A percentile compares a stretch with the other conserved stretches of the same genome.
These are phyloP conservation scores for Beauveria asiatica DNA, from an alignment of 2,329 filamentous ascomycete species.

Conservation along the genomic window DNA sequence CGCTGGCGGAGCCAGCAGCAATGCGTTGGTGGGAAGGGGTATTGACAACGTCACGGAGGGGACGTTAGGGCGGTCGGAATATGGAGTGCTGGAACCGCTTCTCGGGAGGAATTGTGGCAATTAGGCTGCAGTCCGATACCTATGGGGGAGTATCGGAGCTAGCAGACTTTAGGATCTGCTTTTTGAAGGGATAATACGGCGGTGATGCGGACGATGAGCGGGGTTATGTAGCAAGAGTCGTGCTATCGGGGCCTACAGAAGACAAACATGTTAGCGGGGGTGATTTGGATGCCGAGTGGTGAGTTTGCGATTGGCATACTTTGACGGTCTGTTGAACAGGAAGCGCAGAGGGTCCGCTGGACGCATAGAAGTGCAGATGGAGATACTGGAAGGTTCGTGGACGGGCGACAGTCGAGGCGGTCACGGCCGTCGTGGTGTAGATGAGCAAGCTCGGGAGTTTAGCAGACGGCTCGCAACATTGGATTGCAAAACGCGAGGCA, in stretches of 20 bases:
- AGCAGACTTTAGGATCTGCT: conserved; percentile 44
- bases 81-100: conserved; percentile 76
- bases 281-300: conserved; percentile 3
- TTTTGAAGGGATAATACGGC: neutral
- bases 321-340: conserved; percentile 79
- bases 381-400: conserved; percentile 13
- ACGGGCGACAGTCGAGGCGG: conserved; percentile 14
- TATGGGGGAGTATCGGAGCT: conserved; percentile 72
- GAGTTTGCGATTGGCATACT: conserved; percentile 48
- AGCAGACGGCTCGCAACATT: neutral
- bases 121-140: conserved; percentile 69
- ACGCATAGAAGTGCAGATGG: conserved; percentile 66
- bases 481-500: neutral
- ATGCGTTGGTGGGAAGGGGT: conserved; percentile 28
- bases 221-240: conserved; percentile 22
- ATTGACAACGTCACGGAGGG: conserved; percentile 53
- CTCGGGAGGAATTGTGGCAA: conserved; percentile 81
- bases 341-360: conserved; percentile 84
- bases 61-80: conserved; percentile 87
- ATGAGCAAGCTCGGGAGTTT: conserved; percentile 14
- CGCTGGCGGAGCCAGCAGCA: conserved; percentile 89
- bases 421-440: conserved; percentile 18
- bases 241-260: conserved; percentile 51
- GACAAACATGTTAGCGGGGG: conserved; percentile 7
- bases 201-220: neutral